phyloP scores from a whole-genome alignment of 1,284 basidiomycete genomes.

The Coniferiporia weirii region DNA sequence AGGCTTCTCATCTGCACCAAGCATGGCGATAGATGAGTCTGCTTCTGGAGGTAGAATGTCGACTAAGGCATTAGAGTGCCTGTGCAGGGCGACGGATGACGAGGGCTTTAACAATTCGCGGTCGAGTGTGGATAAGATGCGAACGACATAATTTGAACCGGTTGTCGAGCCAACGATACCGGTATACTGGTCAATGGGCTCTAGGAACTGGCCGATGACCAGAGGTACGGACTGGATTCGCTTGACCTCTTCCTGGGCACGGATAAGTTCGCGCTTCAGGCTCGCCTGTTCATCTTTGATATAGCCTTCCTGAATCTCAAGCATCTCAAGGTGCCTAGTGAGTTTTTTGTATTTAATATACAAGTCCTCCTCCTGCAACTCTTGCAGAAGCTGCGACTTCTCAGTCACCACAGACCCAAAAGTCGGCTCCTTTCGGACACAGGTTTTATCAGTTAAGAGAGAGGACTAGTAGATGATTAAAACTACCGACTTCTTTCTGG shows the following conservation, averaged over 20 bases:
- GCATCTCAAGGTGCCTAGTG: constrained; percentile 87
- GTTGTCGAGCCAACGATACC: constrained; percentile 98
- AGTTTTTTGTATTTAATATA: constrained; percentile 96
- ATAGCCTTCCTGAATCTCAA: constrained; percentile 95
- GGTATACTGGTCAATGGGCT: constrained; percentile 97
- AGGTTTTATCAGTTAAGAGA: constrained; percentile 6
- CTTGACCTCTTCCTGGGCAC: constrained; percentile 99
- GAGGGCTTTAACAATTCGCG: constrained; percentile 96
- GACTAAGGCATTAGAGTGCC: constrained; percentile 97
- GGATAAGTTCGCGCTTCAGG: constrained; percentile 94
- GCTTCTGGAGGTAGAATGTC: constrained; percentile 99
- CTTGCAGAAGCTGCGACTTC: constrained; percentile 80
- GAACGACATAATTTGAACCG: constrained; percentile 97
- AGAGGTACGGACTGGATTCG: constrained; percentile 98
- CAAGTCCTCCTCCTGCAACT: constrained; percentile 87
- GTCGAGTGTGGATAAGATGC: constrained; percentile 96
- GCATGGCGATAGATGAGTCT: constrained; percentile 94
- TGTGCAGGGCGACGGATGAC: constrained; percentile 94
- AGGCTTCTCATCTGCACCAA: constrained; percentile 90
- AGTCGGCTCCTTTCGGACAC: constrained; percentile 69
- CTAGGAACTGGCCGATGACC: constrained; percentile 99
- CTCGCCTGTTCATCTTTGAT: constrained; percentile 99
- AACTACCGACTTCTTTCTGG: constrained; percentile 65
- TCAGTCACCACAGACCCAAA: constrained; percentile 85
- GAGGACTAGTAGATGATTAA: neutral